phyloP scores from a whole-genome alignment of 2,329 filamentous ascomycete species.

The Fusarium sp. region DNA sequence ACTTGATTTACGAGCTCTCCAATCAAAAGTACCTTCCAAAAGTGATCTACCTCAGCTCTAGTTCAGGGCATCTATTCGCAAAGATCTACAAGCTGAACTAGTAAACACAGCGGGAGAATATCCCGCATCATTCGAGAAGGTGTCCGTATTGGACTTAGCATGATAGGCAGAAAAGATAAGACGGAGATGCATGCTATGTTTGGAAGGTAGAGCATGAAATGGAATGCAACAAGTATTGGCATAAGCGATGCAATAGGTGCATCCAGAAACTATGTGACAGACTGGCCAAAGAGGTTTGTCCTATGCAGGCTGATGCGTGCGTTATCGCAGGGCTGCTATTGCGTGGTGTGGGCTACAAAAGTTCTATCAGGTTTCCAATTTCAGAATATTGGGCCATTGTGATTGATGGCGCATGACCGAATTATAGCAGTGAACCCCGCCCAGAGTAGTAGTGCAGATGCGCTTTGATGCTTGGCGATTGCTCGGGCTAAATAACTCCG shows the following conservation, averaged over 20 bases:
- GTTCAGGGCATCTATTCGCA: background rate
- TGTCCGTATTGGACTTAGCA: background rate
- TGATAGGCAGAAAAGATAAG: constrained; percentile 7
- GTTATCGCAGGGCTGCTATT: constrained; percentile 28
- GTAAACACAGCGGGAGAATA: background rate
- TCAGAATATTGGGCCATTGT: constrained; percentile 19
- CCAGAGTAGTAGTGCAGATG: constrained; percentile 13
- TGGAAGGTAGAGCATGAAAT: constrained; percentile 13
- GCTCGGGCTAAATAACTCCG: constrained; percentile 9
- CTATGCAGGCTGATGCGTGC: constrained; percentile 2
- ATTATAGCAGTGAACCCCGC: constrained; percentile 18
- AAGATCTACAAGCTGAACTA: constrained; percentile 3
- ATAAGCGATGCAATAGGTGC: background rate
- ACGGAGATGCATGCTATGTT: constrained; percentile 9
- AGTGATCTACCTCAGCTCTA: background rate
- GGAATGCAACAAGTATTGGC: background rate
- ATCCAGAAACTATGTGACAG: background rate
- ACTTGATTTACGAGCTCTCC: background rate
- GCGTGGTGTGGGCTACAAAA: constrained; percentile 24
- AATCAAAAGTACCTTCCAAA: constrained; percentile 8
- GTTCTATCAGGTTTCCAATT: constrained; percentile 12
- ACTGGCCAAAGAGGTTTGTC: background rate
- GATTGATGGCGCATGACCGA: constrained; percentile 25
- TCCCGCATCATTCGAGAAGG: constrained; percentile 1
- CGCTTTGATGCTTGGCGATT: constrained; percentile 21